Conservation (phyloP, 1,139 yeast species). For the Kodamaea alishanica region DNA sequence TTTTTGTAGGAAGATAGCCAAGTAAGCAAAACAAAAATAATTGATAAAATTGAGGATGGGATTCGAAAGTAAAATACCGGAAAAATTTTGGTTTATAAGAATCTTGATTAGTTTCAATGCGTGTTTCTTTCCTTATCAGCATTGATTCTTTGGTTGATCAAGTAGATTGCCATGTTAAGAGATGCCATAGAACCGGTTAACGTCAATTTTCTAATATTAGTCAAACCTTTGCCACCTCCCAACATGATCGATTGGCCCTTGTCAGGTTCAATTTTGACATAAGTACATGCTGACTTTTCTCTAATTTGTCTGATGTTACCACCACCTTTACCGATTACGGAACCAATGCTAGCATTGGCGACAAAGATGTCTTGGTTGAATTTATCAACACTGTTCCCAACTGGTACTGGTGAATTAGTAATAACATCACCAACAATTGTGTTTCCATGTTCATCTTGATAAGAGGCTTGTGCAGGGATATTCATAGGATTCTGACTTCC, state of each 20-base stretch:
- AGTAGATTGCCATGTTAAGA: constrained; percentile 71
- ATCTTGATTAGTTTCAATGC: not conserved
- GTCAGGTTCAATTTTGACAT: constrained; percentile 64
- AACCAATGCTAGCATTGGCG: constrained; percentile 76
- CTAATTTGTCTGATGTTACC: constrained; percentile 77
- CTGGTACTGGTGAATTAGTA: constrained; percentile 37
- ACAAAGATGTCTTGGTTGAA: constrained; percentile 68
- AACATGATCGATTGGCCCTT: constrained; percentile 44
- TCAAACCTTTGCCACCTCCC: constrained; percentile 56
- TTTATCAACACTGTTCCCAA: constrained; percentile 41
- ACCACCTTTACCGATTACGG: constrained; percentile 86
- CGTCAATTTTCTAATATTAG: constrained; percentile 61
- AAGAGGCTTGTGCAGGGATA: constrained; percentile 33
- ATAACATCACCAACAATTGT: constrained; percentile 45
- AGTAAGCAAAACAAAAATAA: not conserved
- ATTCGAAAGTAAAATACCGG: too few relatives aligned
- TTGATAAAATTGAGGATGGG: not conserved
- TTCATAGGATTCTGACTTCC: constrained; percentile 10
- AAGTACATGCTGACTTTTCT: constrained; percentile 67
- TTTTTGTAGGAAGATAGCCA: not conserved
- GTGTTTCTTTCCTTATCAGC: constrained; percentile 52
- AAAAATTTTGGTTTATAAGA: not conserved
- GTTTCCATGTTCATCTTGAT: constrained; percentile 47
- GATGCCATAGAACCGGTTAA: constrained; percentile 68
- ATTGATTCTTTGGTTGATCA: constrained; percentile 74